phyloP scores from a whole-genome alignment of 768 basidiomycete species.

The Cystobasidium ongulense region DNA sequence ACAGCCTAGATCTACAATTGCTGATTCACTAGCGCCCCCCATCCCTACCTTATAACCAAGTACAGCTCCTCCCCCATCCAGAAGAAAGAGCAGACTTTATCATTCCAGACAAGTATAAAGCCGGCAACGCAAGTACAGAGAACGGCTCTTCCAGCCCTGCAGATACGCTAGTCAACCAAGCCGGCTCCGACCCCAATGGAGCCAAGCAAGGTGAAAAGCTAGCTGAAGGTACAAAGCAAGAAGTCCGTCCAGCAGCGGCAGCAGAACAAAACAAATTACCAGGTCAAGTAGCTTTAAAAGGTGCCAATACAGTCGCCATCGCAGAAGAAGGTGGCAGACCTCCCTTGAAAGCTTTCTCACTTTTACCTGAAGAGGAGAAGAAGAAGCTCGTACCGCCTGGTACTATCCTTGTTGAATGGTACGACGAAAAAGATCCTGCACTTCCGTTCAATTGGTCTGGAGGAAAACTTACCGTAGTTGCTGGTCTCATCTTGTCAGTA shows the following conservation, averaged over 20 bases:
- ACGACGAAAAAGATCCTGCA: neutral
- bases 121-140: neutral
- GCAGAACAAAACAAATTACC: neutral
- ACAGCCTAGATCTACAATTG: too few species aligned
- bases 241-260: neutral
- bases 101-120: neutral
- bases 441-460: neutral
- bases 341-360: neutral
- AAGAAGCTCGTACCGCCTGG: conserved; percentile 2
- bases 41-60: neutral
- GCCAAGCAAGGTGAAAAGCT: neutral
- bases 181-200: neutral
- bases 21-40: neutral
- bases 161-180: neutral
- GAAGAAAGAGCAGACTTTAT: conserved; percentile 6
- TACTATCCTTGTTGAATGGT: conserved; percentile 13
- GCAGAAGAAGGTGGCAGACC: neutral
- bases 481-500: neutral
- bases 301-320: neutral
- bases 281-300: neutral
- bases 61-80: conserved; percentile 12
- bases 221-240: neutral
- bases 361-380: neutral
- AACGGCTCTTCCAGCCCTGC: neutral
- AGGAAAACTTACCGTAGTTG: neutral